Base-by-base conservation (phyloP, 2,329 filamentous ascomycete species). In the Pseudocercospora pini-densiflorae region DNA sequence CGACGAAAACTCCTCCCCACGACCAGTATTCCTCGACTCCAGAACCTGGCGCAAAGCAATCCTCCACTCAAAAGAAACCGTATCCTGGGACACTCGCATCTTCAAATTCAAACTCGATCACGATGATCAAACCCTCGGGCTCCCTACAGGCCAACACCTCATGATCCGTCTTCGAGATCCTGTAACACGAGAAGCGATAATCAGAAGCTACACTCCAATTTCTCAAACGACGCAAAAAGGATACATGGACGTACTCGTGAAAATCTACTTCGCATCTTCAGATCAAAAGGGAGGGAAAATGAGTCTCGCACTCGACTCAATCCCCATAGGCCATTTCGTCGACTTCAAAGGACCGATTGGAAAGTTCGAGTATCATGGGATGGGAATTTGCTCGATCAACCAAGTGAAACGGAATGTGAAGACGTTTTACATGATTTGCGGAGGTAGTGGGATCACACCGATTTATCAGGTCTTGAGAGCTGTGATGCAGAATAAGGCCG, bases 291-390 rank as follows among this genome's bases (percentile, higher is more conserved):
- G 92, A 9, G 93, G 93, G 0, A 89, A 87, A 73, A 96, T 97
- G 93, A 94, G 91, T 1, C 87, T 87, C 77, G 91, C 91, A 0
- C 83, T 97, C 1, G 91, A 97, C 68, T 78, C 86, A 10, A 82
- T 97, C 1, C 88, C 90, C 0, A 70, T 92, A 0, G 92, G 92
- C 9, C 88, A 92, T 68, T 84, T 83, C 53, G 88, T 95, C 62
- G 92, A 97, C 59, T 90, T 97, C 83, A 96, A 95, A 80, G 93
- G 94, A 0, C 94, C 94, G 0, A 89, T 93, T 4, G 94, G 94
- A 7, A 92, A 92, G 72, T 94, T 97, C 70, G 87, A 91, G 73
- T 97, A 97, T 73, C 81, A 89, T 0, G 90, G 91, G 0, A 79
- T 82, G 0, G 93, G 93, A 0, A 69, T 79, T 1, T 92, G 91